Conservation (phyloP, 2,329 filamentous ascomycete species). For the Trichoderma breve region DNA sequence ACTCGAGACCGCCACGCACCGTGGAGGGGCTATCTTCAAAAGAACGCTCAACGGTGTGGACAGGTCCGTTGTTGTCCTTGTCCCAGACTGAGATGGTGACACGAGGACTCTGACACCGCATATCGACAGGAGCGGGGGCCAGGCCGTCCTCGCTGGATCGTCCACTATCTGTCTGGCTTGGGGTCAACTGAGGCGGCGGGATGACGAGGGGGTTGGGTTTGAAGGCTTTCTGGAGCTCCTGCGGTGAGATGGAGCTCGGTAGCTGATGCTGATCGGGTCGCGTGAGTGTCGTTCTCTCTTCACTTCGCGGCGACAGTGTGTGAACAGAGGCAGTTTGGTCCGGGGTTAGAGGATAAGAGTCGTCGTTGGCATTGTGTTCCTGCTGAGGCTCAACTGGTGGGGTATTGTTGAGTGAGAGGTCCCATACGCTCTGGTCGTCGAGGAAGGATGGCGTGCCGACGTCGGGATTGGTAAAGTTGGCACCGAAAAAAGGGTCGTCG, state of each 20-base stretch:
- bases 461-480: conserved; percentile 46
- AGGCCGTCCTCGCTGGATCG: conserved; percentile 51
- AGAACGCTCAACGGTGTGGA: conserved; percentile 41
- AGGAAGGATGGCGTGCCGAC: conserved; percentile 47
- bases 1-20: conserved; percentile 35
- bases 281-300: conserved; percentile 31
- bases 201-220: conserved; percentile 32
- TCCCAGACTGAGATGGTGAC: conserved; percentile 59
- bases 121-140: conserved; percentile 39
- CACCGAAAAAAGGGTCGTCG: conserved; percentile 52
- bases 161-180: conserved; percentile 49
- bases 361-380: conserved; percentile 24
- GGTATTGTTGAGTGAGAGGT: conserved; percentile 14
- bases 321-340: conserved; percentile 50
- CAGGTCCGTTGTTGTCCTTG: conserved; percentile 38
- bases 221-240: conserved; percentile 43
- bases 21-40: conserved; percentile 40
- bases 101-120: conserved; percentile 50
- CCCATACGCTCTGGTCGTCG: conserved; percentile 31
- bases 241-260: conserved; percentile 41
- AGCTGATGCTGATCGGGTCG: conserved; percentile 27
- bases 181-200: conserved; percentile 43
- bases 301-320: conserved; percentile 42
- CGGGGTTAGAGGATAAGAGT: conserved; percentile 49
- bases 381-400: conserved; percentile 13